Evolutionary conservation across 2,329 filamentous ascomycete species (phyloP), one percentile per base, ranked within the genome.

Genomic region (Penicillium fuscoglaucum): DNA sequence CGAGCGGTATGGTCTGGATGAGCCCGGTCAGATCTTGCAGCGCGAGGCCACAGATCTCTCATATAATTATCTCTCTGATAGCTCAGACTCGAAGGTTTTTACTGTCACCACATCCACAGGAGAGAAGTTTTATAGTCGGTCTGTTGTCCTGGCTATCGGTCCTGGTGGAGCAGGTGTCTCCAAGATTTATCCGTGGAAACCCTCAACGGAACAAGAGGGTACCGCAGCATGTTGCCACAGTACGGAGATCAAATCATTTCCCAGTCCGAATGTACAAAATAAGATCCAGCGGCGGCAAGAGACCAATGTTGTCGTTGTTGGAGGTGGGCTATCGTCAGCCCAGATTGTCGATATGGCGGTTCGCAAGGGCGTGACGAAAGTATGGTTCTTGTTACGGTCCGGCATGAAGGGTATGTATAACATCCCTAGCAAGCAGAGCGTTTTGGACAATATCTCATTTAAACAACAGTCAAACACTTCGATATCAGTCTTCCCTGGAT

Each of bases 401-500:
- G 74, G 73, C 43, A 51, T 77, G 64, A 69, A 76, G 77, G 62
- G 83, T 83, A 64, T 60, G 72, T 66, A 35, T 40, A 37, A 24
- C 5, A 8, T 49, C 40, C 29, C 37, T 5, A 1, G 26, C 1
- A 39, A 26, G 1, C 0, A 8, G 2, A n/a, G 1, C 1, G 12
- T 26, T 33, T 26, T 7, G 33, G 15, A 19, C 12, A 45, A 43
- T 48, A 51, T 41, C 53, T 68, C 33, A 65, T 44, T 19, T 1
- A 9, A 26, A 39, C 2, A 28, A 35, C 31, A 65, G 82, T 91
- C 50, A 93, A 93, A 73, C 87, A 88, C 59, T 93, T 93, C 63
- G 90, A 93, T 66, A 82, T 93, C 26, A 84, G 87, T 57, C 80
- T 93, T 1, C 82, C 84, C 48, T 95, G 90, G 90, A 89, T 93